phyloP scores from a whole-genome alignment of 768 basidiomycete genomes.

The Clavulina sp. region DNA sequence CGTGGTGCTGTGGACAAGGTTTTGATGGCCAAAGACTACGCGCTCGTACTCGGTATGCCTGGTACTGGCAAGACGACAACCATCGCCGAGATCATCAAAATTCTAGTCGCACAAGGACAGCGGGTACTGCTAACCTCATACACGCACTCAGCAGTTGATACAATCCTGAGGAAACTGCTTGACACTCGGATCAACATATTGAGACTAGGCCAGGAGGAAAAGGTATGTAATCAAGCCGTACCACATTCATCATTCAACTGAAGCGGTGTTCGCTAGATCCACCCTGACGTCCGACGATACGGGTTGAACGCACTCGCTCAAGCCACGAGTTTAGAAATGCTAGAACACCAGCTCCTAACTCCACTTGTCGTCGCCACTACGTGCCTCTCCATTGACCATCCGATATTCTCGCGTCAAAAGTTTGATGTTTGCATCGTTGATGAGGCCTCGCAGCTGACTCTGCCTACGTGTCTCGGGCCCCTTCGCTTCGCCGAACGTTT shows the following conservation, averaged over 20 bases:
- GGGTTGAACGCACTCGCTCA: constrained; percentile 40
- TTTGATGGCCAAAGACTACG: constrained; percentile 70
- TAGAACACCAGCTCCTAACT: constrained; percentile 65
- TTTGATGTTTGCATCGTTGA: constrained; percentile 98
- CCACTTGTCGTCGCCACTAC: constrained; percentile 95
- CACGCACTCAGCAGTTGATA: constrained; percentile 97
- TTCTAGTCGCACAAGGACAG: constrained; percentile 64
- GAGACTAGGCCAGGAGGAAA: constrained; percentile 79
- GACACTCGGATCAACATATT: constrained; percentile 54
- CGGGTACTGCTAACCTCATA: constrained; percentile 80
- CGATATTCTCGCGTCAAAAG: constrained; percentile 62
- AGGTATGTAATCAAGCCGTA: constrained; percentile 30
- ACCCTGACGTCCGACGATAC: constrained; percentile 58
- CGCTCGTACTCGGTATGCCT: constrained; percentile 91
- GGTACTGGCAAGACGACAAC: constrained; percentile 97
- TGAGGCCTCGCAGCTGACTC: constrained; percentile 92
- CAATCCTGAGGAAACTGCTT: constrained; percentile 71
- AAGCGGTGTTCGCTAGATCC: constrained; percentile 35
- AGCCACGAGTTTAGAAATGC: constrained; percentile 56
- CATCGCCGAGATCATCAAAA: constrained; percentile 71
- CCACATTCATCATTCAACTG: neutral
- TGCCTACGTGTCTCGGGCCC: constrained; percentile 90
- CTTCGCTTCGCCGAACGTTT: constrained; percentile 80
- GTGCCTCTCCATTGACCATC: constrained; percentile 81
- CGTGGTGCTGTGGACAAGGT: constrained; percentile 51